Conservation (phyloP, 148 eudicot genomes). For the Silene conica region DNA sequence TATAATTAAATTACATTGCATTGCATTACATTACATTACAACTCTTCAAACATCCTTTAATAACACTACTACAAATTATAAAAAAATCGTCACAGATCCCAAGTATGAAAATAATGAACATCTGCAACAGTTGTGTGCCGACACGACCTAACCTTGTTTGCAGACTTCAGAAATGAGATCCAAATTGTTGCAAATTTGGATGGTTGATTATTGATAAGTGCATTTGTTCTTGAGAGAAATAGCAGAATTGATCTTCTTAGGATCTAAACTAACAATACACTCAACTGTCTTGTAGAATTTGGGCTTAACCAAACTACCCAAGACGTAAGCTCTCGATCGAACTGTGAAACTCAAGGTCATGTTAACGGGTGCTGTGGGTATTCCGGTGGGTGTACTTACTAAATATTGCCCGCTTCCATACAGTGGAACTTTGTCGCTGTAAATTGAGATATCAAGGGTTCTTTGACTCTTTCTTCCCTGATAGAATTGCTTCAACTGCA, state of each 20-base stretch:
- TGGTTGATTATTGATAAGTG: conserved; percentile 35
- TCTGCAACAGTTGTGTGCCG: conserved; percentile 4
- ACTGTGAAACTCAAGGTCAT: conserved; percentile 51
- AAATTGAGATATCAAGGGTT: conserved; percentile 36
- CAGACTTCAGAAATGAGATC: background rate
- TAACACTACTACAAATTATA: conserved; percentile 11
- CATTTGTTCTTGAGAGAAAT: conserved; percentile 62
- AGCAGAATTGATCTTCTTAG: conserved; percentile 41
- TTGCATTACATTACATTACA: no score
- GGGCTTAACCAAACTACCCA: conserved; percentile 77
- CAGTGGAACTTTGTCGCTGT: conserved; percentile 55
- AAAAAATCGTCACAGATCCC: conserved; percentile 10
- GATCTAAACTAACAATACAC: conserved; percentile 42
- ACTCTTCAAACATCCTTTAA: background rate
- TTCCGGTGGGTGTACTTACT: conserved; percentile 51
- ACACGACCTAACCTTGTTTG: background rate
- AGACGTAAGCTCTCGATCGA: conserved; percentile 66
- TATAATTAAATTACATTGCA: background rate
- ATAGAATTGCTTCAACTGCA: conserved; percentile 74
- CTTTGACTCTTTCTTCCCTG: conserved; percentile 56
- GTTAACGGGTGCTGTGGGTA: conserved; percentile 50
- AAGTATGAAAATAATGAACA: background rate
- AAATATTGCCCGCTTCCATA: conserved; percentile 78
- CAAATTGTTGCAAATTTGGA: background rate
- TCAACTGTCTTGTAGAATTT: conserved; percentile 49